Evolutionary conservation across 2,329 filamentous ascomycete genomes (phyloP), one percentile per base, ranked within the genome.

Genomic region (Celoporthe dispersa): DNA sequence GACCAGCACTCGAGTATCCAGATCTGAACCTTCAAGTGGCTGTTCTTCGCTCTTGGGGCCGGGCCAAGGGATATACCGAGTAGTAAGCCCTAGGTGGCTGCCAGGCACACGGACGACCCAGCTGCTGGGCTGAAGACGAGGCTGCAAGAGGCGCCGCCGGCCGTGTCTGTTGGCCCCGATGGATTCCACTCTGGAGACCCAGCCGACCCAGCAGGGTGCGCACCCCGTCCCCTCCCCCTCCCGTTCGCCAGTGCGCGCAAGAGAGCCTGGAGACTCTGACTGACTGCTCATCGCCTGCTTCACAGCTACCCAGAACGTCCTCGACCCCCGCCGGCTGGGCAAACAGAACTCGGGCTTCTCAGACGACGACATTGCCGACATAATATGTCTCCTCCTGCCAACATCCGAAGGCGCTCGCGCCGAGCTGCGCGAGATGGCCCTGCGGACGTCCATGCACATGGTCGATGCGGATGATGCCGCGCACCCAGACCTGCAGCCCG

Each of bases 351-450:
- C 93, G 55, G 93, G 93, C 68, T 90, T 98, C 72, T 91, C 88
- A 67, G 91, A 94, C 74, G 88, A 92, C 73, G 94, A 97, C 78
- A 88, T 96, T 64, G 88, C 93, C 72, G 94, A 98, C 80, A 93
- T 98, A 75, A 88, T 97, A 73, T 97, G 94, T 81, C 90, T 98
- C 69, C 86, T 98, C 37, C 90, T 97, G 75, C 94, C 95, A 14
- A 89, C 88, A 73, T 93, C 94, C 2, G 84, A 88, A 53, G 87
- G 88, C 31, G 93, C 95, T 28, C 90, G 91, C 73, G 84, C 85
- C 73, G 92, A 94, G 75, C 89, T 95, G n/a, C 78, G 80, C 71
- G 79, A 81, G 5, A 81, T 89, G 41, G 85, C 85, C 69, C 72
- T 76, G 61, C 81, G 85, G 70, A 80, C 81, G 72, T 84, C 82